Base-by-base conservation (phyloP, 2,329 filamentous ascomycete species). In the Alternaria arbusti region DNA sequence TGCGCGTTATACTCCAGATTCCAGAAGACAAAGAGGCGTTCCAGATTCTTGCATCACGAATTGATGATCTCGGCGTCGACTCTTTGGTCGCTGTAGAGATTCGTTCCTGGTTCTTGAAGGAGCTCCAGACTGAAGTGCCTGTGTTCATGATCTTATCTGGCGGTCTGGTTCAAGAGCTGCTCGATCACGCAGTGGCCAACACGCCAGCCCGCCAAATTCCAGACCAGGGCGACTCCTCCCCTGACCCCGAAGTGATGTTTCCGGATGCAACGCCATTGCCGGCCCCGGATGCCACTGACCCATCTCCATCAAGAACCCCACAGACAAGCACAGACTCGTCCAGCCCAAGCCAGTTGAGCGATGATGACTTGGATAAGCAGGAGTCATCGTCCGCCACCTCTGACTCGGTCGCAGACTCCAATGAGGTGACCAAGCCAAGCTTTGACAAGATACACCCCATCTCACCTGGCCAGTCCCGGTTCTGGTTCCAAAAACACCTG, bases 101-200 rank as follows among this genome's bases (percentile, higher is more conserved):
- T 3, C 81, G 84, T 1, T 73, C 81, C 3, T 87, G 85, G 85
- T 84, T 86, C 61, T 43, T 81, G n/a, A 84, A 84, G 57, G 74
- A 83, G 40, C 49, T 86, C 0, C 63, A 81, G 0, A 71, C 82
- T 0, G 81, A 86, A 49, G 78, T 86, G 1, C 82, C 84, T 0
- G 80, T 86, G 2, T 72, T 86, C 4, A 83, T 83, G 60, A 77
- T 86, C 40, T 66, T 85, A 5, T 75, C 80, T 5, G 22, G 22
- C 22, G 82, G 80, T 10, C 58, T 67, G 13, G 45, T 69, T 12
- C 22, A 43, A 23, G 57, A 68, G 3, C 25, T 69, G 9, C 23
- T 47, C 23, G 47, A 51, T 11, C 40, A 50, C 20, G 54, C 67
- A 8, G 32, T 64, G 11, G 32, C 15, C 23, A 30, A 61, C 30